Evolutionary conservation across 2,329 filamentous ascomycete genomes (phyloP), one percentile per base, ranked within the genome.

Genomic region (Penicillium corylophilum): DNA sequence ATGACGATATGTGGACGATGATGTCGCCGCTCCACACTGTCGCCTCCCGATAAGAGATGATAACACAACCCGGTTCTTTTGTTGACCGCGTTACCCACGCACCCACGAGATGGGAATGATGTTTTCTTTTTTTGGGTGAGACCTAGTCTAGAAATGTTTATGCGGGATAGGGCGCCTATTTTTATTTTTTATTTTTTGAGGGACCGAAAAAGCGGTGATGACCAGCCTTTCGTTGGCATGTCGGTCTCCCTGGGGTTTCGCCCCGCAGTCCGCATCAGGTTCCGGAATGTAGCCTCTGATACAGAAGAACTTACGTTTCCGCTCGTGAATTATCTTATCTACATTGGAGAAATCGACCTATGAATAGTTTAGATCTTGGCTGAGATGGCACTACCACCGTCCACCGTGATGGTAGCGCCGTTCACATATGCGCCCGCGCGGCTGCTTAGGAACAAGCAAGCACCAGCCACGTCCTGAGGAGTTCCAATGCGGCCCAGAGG

Each of bases 401-500:
- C 85, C 36, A 87, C 65, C 9, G 81, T 72, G 55, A 88, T 82
- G 2, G 81, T 82, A 15, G 84, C 83, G 3, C 85, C 85, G 56
- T 87, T 88, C 31, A 86, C 77, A 66, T 79, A 87, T 1, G 81
- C 75, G 4, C 88, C 87, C 1, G 87, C 88, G 48, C 81, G 76
- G 62, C 85, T 87, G 35, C 80, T 78, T 65, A 91, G 69, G 71
- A 87, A 91, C 50, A 91, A 71, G 66, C 87, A 89, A 10, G 86
- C 79, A 0, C 87, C 87, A 0, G 86, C 87, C 4, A 89, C 84
- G 68, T 91, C 88, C 65, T 85, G 73, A 0, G 85, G 81, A 16
- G 73, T 79, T 0, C 88, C 88, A 61, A 90, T 87, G 28, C 88
- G 74, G 0, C 82, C 80, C 59, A 90, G 64, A 9, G 88, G 88